Percentiles rank a stretch among this genome's conserved stretches.
These are phyloP conservation scores for Taxillus chinensis DNA, from an alignment of 164 flowering plant species.

Conservation along the genomic window DNA sequence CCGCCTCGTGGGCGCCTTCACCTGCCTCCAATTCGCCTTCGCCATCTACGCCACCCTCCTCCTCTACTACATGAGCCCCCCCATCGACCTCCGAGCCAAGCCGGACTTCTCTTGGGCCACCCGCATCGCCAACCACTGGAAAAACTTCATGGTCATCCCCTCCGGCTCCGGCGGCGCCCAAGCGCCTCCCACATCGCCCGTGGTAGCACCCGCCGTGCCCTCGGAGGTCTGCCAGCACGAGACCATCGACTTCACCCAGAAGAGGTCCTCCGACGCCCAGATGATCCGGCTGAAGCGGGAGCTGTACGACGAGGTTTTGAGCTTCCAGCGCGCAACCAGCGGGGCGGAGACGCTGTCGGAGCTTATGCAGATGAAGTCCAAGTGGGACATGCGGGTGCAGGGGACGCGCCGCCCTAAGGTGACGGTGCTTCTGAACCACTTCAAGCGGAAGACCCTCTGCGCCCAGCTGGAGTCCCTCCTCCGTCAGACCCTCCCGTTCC, in stretches of 20 bases:
- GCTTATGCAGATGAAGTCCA: conserved; percentile 78
- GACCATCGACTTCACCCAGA: conserved; percentile 76
- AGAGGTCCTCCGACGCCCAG: conserved; percentile 68
- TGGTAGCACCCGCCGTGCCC: conserved; percentile 20
- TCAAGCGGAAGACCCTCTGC: conserved; percentile 91
- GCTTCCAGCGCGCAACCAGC: conserved; percentile 49
- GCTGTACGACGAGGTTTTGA: conserved; percentile 61
- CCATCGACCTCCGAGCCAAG: conserved; percentile 52
- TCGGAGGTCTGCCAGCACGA: conserved; percentile 74
- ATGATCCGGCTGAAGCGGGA: conserved; percentile 88
- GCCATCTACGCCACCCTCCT: conserved; percentile 86
- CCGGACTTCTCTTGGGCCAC: conserved; percentile 89
- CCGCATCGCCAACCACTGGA: conserved; percentile 65
- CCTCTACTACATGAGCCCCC: conserved; percentile 81
- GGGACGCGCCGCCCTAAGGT: conserved; percentile 45
- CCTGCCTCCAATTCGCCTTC: conserved; percentile 80
- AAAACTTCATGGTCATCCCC: conserved; percentile 47
- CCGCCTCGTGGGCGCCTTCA: conserved; percentile 56
- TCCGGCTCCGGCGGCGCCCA: conserved; percentile 37
- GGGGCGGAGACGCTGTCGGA: conserved; percentile 67
- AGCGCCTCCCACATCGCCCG: conserved; percentile 26
- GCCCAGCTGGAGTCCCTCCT: conserved; percentile 83
- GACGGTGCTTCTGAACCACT: conserved; percentile 87
- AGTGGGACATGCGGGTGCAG: conserved; percentile 53
- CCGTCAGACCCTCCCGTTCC: conserved; percentile 78